These are phyloP conservation scores for Polychytrium aggregatum DNA, from an alignment of 192 early-diverging fungal species.

Conservation along the genomic window DNA sequence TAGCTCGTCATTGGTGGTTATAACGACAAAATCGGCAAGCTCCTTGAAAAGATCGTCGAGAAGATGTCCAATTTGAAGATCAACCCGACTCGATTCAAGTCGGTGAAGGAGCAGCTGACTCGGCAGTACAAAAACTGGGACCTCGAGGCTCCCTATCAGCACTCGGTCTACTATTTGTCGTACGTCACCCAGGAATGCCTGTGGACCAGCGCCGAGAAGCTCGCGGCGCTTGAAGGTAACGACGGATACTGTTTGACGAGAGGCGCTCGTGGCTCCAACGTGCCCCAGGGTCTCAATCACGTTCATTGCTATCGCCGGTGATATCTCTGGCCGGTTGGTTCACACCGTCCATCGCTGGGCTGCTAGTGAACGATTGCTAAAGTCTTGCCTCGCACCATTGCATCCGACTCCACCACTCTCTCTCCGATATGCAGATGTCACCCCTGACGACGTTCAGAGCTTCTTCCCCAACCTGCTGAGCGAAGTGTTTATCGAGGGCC, in stretches of 20 bases:
- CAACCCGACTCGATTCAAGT: conserved; percentile 59
- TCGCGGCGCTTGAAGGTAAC: conserved; percentile 50
- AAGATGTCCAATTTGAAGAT: conserved; percentile 54
- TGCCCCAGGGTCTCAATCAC: no score
- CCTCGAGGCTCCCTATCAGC: conserved; percentile 67
- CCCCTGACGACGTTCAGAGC: conserved; percentile 54
- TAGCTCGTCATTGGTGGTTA: conserved; percentile 66
- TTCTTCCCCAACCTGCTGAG: conserved; percentile 68
- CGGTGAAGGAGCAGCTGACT: conserved; percentile 61
- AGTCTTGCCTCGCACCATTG: not conserved
- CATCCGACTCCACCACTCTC: not conserved
- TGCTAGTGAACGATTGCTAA: no score
- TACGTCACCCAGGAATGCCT: conserved; percentile 67
- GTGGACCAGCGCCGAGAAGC: conserved; percentile 71
- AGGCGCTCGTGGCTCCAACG: no score
- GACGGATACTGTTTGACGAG: no score
- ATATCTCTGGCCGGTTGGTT: no score
- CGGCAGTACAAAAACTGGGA: conserved; percentile 68
- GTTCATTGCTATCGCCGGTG: no score
- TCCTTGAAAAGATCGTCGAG: conserved; percentile 59
- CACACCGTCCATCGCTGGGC: no score
- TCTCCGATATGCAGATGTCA: conserved; percentile 36
- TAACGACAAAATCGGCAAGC: conserved; percentile 69
- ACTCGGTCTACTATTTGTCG: conserved; percentile 63
- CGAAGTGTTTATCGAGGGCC: conserved; percentile 60